Evolutionary conservation across 768 basidiomycete species (phyloP).

Genomic region (Boletus vermiculosoides): DNA sequence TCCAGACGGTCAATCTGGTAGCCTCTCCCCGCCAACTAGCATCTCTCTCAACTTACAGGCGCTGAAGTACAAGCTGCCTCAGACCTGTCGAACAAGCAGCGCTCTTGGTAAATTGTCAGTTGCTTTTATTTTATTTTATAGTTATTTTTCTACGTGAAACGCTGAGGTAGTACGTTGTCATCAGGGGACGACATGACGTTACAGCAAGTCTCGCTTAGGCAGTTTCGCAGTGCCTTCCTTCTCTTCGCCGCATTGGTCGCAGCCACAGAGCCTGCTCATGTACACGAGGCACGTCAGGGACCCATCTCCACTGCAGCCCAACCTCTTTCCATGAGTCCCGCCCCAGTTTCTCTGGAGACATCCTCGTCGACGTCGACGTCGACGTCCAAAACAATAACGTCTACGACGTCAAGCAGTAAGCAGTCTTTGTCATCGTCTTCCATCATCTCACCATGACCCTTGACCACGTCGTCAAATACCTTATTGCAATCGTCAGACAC

Average conservation of each 20-base stretch:
- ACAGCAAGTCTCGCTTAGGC: conserved; percentile 1
- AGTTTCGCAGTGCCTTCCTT: conserved; percentile 9
- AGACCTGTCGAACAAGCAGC: background rate
- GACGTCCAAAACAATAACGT: conserved; percentile 1
- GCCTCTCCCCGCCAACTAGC: background rate
- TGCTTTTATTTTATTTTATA: background rate
- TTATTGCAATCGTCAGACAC: background rate
- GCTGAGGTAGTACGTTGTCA: background rate
- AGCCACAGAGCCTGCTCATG: conserved; percentile 13
- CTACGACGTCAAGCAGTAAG: conserved; percentile 18
- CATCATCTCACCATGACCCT: background rate
- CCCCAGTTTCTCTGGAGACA: conserved; percentile 6
- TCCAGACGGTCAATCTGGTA: background rate
- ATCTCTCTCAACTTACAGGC: background rate
- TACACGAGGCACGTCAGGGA: conserved; percentile 26
- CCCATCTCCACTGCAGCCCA: conserved; percentile 1
- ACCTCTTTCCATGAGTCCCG: conserved; percentile 1
- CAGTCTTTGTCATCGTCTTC: conserved; percentile 2
- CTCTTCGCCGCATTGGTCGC: conserved; percentile 8
- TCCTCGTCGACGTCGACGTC: conserved; percentile 2
- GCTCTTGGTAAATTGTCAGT: background rate
- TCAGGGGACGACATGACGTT: conserved; percentile 15
- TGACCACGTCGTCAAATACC: background rate
- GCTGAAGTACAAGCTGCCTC: background rate
- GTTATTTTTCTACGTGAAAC: background rate